A percentile compares a stretch with the other conserved stretches of the same genome.
phyloP scores from a whole-genome alignment of 2,329 filamentous ascomycete genomes.

The Verticillium klebahnii region DNA sequence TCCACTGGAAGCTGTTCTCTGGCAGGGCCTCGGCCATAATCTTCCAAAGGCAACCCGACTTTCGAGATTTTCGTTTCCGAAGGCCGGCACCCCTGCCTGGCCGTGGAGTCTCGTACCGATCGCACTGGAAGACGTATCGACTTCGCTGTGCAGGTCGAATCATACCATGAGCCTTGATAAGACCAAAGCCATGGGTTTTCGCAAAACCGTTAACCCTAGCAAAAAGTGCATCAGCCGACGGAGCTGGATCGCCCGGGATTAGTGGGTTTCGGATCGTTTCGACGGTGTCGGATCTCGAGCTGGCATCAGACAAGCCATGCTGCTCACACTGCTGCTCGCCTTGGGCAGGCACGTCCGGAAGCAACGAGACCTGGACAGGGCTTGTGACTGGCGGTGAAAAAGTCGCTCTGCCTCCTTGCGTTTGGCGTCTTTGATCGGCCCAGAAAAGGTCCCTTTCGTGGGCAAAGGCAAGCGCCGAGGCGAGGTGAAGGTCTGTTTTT shows the following conservation, averaged over 20 bases:
- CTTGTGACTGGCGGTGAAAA: too few relatives aligned
- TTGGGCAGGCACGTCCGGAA: too few relatives aligned
- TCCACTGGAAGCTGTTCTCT: background rate
- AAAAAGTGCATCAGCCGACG: too few relatives aligned
- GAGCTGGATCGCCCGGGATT: slow-evolving; percentile 6
- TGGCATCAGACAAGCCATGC: too few relatives aligned
- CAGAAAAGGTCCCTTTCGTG: too few relatives aligned
- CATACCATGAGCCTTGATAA: slow-evolving; percentile 3
- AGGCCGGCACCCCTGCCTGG: slow-evolving; percentile 2
- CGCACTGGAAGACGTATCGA: slow-evolving; percentile 7
- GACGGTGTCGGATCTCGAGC: background rate
- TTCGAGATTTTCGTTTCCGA: slow-evolving; percentile 6
- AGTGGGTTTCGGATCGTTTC: slow-evolving; percentile 9
- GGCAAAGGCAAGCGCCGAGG: too few relatives aligned
- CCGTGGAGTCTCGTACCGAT: slow-evolving; percentile 7
- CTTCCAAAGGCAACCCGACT: slow-evolving; percentile 10
- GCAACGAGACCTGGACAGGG: too few relatives aligned
- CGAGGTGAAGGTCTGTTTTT: too few relatives aligned
- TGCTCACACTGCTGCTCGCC: too few relatives aligned
- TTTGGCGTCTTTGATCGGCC: too few relatives aligned
- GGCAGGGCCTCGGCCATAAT: slow-evolving; percentile 8
- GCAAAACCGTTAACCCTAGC: too few relatives aligned
- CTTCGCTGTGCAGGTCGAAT: slow-evolving; percentile 3
- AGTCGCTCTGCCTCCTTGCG: too few relatives aligned
- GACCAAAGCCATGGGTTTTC: slow-evolving; percentile 6